Base-by-base conservation (phyloP, 352 stramenopile species). In the Phytopythium aichiense region DNA sequence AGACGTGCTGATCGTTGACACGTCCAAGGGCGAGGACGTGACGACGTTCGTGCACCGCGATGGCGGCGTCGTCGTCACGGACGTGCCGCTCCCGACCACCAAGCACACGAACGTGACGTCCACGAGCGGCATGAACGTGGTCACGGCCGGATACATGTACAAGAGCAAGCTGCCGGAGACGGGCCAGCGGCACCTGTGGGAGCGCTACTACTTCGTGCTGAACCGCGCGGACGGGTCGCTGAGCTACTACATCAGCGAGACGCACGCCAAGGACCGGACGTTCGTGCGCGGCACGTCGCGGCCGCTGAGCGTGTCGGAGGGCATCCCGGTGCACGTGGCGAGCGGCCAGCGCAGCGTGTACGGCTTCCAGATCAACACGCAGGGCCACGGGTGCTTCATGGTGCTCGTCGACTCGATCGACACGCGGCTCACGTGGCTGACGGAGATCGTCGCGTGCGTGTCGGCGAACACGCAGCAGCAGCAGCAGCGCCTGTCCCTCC, bases 101-200 rank as follows among this genome's bases (percentile, higher is more conserved):
- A 77, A 75, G 42, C 66, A n/a, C n/a, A 37, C 56, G 12, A 59
- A 55, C 55, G 55, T 38, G 25, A 15, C 55, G 40, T 20, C 11
- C 22, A 37, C 35, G n/a, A 72, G 60, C 42, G 63, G 63, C 7
- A 73, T 77, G 64, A 91, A 92, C 54, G 79, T 89, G 20, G 58
- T 92, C 42, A 93, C 84, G 25, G 75, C 74, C n/a, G 87, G 87
- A 7, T 95, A 95, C 74, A 91, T 95, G 84, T 95, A 92, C 72
- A 92, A 92, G 65, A 95, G 79, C 77, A 91, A 89, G 65, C 77
- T 92, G 25, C 84, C 87, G 0, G 84, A 93, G 65, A 91, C 83
- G 2, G 87, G 87, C 15, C 82, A 95, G 69, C 70, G 79, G 18
- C 85, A 92, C 42, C 46, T 91, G 35, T 95, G 87, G 87, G 87